Conservation (phyloP, 192 early-diverging fungal species). For the Entomortierella lignicola region DNA sequence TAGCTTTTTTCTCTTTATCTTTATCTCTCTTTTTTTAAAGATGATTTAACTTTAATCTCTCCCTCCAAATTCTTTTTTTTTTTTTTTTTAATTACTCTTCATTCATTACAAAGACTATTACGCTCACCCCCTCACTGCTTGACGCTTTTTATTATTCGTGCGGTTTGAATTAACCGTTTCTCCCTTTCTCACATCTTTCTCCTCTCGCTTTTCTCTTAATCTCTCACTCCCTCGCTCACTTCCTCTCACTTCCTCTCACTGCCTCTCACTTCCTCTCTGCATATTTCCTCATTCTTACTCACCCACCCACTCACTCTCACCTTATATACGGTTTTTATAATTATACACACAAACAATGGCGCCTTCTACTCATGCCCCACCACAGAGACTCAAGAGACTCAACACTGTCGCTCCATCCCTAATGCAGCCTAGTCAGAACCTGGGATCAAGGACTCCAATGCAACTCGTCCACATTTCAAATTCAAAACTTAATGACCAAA, state of each 20-base stretch:
- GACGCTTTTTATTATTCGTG: not conserved
- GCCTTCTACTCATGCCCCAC: not conserved
- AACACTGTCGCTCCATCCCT: conserved; percentile 20
- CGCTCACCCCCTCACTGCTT: not conserved
- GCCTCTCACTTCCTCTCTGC: not conserved
- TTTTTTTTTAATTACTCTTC: too few species aligned
- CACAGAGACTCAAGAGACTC: not conserved
- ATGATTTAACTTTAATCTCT: too few species aligned
- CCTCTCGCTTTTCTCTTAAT: not conserved
- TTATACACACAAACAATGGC: not conserved
- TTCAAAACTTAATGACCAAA: conserved; percentile 33
- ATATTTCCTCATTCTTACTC: not conserved
- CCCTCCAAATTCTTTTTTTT: too few species aligned
- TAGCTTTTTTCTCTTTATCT: too few species aligned
- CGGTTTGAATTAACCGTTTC: not conserved
- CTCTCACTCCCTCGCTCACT: conserved; percentile 3
- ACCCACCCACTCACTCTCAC: not conserved
- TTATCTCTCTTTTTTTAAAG: too few species aligned
- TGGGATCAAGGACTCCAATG: conserved; percentile 31
- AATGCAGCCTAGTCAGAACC: conserved; percentile 16
- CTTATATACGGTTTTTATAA: not conserved
- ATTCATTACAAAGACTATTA: too few species aligned
- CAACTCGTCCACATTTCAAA: conserved; percentile 43
- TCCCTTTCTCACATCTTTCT: not conserved
- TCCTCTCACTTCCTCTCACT: not conserved